Percentiles rank a stretch among this genome's conserved stretches.
phyloP scores from a whole-genome alignment of 2,329 filamentous ascomycete species.

The Xylariaceae sp. region DNA sequence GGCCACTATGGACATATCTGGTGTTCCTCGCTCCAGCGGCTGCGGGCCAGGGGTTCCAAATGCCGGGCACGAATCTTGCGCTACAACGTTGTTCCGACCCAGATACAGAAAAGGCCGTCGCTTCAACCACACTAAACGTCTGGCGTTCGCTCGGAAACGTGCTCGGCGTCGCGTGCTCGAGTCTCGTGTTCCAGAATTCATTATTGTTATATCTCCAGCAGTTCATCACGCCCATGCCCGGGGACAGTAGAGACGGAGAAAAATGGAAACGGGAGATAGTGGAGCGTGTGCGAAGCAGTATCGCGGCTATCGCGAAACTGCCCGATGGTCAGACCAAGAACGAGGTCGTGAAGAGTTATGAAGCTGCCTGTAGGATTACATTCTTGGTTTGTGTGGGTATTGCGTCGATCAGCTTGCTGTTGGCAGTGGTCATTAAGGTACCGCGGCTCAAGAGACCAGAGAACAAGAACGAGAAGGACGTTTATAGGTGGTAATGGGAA shows the following conservation, averaged over 20 bases:
- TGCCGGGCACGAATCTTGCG: conserved; percentile 61
- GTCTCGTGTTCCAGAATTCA: conserved; percentile 69
- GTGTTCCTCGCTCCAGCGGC: conserved; percentile 53
- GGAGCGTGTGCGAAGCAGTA: conserved; percentile 47
- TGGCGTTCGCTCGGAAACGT: conserved; percentile 70
- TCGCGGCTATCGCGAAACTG: conserved; percentile 48
- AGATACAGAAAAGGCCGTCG: conserved; percentile 58
- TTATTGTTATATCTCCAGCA: conserved; percentile 55
- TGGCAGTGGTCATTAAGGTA: conserved; percentile 51
- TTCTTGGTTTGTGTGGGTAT: conserved; percentile 44
- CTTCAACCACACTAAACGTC: conserved; percentile 65
- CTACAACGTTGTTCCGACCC: conserved; percentile 58
- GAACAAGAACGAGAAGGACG: neutral
- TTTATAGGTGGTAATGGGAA: no score
- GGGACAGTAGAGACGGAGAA: conserved; percentile 35
- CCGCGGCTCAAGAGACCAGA: conserved; percentile 42
- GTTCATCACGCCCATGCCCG: conserved; percentile 43
- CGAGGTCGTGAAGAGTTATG: conserved; percentile 55
- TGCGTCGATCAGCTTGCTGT: conserved; percentile 42
- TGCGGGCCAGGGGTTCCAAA: conserved; percentile 60
- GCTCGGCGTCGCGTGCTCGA: conserved; percentile 68
- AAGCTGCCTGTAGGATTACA: conserved; percentile 45
- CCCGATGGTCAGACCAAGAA: conserved; percentile 38
- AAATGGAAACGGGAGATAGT: conserved; percentile 55
- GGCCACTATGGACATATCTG: conserved; percentile 51